phyloP scores from a whole-genome alignment of 192 early-diverging fungal species.

The Martensiomyces pterosporus region DNA sequence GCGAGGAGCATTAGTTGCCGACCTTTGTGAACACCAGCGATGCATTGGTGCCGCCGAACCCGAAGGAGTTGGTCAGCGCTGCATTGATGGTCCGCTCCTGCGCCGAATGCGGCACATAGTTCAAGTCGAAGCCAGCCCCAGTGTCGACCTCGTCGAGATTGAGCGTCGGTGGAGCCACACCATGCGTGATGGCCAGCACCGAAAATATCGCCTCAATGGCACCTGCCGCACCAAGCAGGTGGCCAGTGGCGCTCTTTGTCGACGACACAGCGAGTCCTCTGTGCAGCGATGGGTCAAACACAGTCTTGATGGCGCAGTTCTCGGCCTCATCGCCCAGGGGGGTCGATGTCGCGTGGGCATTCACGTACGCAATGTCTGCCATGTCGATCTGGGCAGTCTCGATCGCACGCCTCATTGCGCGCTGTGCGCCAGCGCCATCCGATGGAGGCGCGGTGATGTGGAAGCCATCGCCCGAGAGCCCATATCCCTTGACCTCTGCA shows the following conservation, averaged over 20 bases:
- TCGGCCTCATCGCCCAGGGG: constrained; percentile 81
- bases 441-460: constrained; percentile 92
- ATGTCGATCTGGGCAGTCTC: constrained; percentile 55
- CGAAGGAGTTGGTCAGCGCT: constrained; percentile 86
- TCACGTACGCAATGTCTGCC: constrained; percentile 77
- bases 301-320: constrained; percentile 73
- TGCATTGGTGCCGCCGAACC: constrained; percentile 84
- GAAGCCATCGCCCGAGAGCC: constrained; percentile 84
- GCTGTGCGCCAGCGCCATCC: constrained; percentile 79
- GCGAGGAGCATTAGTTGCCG: no score
- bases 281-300: constrained; percentile 55
- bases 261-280: constrained; percentile 70
- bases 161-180: constrained; percentile 77
- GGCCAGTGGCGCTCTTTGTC: constrained; percentile 88
- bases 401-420: constrained; percentile 82
- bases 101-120: constrained; percentile 75
- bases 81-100: constrained; percentile 60
- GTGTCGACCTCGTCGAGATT: constrained; percentile 61
- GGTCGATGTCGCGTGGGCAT: constrained; percentile 94
- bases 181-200: constrained; percentile 66
- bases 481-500: constrained; percentile 85
- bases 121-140: constrained; percentile 63
- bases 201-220: constrained; percentile 90
- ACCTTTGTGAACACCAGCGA: constrained; percentile 62
- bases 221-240: constrained; percentile 93